phyloP scores from a whole-genome alignment of 1,284 basidiomycete species.

The Ustilago tritici region DNA sequence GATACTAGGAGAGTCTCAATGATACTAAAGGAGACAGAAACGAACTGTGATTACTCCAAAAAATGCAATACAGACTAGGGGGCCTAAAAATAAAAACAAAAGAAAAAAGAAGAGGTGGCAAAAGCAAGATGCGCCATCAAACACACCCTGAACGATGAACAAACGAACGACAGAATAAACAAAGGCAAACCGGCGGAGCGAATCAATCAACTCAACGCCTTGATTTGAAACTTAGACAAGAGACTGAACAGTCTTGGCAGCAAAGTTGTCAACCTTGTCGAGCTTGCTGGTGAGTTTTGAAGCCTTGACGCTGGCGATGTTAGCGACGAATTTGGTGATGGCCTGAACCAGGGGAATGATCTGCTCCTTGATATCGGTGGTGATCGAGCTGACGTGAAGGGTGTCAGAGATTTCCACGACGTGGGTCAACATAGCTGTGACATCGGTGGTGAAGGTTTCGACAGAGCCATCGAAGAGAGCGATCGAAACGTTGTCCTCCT shows the following conservation, averaged over 20 bases:
- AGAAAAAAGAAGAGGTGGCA: neutral
- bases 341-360: conserved; percentile 18
- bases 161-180: conserved; percentile 1
- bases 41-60: conserved; percentile 9
- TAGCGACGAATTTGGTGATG: neutral
- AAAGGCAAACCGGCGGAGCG: neutral
- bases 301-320: conserved; percentile 4
- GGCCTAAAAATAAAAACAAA: neutral
- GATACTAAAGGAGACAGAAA: neutral
- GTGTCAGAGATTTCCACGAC: conserved; percentile 22
- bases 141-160: neutral
- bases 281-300: conserved; percentile 8
- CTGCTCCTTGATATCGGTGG: conserved; percentile 6
- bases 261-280: conserved; percentile 1
- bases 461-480: conserved; percentile 24
- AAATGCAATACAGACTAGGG: neutral
- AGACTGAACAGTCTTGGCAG: conserved; percentile 13
- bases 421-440: conserved; percentile 8
- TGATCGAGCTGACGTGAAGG: conserved; percentile 8
- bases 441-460: conserved; percentile 9
- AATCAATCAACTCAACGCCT: neutral
- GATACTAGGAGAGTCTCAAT: neutral
- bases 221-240: conserved; percentile 5
- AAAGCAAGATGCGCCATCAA: neutral
- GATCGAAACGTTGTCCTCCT: neutral